phyloP scores from a whole-genome alignment of 2,329 filamentous ascomycete species.

The Biscogniauxia sp. region DNA sequence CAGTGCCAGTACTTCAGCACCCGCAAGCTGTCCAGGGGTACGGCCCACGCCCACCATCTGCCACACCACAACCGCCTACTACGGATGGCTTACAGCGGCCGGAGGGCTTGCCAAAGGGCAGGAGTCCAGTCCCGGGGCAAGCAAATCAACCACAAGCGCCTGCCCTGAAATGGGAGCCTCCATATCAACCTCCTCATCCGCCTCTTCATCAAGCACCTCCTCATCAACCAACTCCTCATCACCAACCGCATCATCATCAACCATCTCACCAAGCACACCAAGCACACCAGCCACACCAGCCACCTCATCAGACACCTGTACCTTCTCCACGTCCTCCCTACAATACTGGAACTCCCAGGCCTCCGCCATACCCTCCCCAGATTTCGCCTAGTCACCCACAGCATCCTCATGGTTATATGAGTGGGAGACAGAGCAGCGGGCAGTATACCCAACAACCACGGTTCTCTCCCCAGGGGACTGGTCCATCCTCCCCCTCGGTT shows the following conservation, averaged over 20 bases:
- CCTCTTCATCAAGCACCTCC: conserved; percentile 8
- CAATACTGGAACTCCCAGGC: conserved; percentile 24
- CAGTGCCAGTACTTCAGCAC: conserved; percentile 39
- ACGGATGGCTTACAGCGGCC: conserved; percentile 35
- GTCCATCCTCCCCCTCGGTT: conserved; percentile 28
- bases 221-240: conserved; percentile 1
- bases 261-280: neutral
- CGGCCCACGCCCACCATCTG: conserved; percentile 27
- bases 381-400: conserved; percentile 23
- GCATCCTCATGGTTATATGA: conserved; percentile 23
- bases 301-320: conserved; percentile 32
- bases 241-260: conserved; percentile 3
- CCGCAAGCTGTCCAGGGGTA: conserved; percentile 36
- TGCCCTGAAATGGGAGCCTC: conserved; percentile 41
- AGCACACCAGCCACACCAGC: conserved; percentile 19
- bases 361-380: conserved; percentile 27
- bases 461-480: conserved; percentile 32
- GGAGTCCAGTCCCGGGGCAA: conserved; percentile 30
- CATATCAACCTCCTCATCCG: conserved; percentile 34
- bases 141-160: conserved; percentile 29
- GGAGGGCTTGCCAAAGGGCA: conserved; percentile 31
- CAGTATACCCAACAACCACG: conserved; percentile 32
- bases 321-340: conserved; percentile 32
- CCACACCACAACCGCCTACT: conserved; percentile 23
- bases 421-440: conserved; percentile 23